Conservation (phyloP, 2,329 filamentous ascomycete species). For the Fusarium avenaceum region DNA sequence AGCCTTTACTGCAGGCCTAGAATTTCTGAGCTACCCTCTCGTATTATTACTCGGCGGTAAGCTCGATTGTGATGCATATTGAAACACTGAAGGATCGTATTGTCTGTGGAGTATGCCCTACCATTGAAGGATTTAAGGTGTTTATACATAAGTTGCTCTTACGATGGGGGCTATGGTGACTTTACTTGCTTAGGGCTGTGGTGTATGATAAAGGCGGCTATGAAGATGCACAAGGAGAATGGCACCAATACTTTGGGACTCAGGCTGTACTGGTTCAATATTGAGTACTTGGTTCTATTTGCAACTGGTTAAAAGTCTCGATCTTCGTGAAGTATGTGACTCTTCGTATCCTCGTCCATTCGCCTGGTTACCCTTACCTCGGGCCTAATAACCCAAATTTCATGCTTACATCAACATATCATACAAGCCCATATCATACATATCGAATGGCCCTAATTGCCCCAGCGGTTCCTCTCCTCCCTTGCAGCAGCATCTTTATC, state of each 20-base stretch:
- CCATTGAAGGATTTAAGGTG: neutral
- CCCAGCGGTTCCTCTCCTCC: constrained; percentile 66
- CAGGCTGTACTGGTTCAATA: neutral
- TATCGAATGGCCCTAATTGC: constrained; percentile 23
- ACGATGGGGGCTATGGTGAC: neutral
- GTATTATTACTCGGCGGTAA: constrained; percentile 2
- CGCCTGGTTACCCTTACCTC: neutral
- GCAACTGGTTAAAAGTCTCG: neutral
- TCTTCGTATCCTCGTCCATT: neutral
- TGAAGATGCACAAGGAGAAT: neutral
- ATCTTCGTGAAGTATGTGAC: neutral
- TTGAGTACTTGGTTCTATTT: neutral
- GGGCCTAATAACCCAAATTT: neutral
- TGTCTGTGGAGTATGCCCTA: neutral
- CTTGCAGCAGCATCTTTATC: constrained; percentile 64
- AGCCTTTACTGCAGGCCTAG: neutral
- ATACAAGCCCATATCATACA: constrained; percentile 36
- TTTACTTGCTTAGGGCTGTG: neutral
- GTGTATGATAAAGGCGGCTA: neutral
- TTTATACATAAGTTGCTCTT: neutral
- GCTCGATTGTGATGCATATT: neutral
- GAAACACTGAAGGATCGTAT: neutral
- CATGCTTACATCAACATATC: constrained; percentile 20
- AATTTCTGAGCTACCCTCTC: neutral
- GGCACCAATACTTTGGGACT: neutral